phyloP scores from a whole-genome alignment of 2,329 filamentous ascomycete species.

The Ilyonectria sp. region DNA sequence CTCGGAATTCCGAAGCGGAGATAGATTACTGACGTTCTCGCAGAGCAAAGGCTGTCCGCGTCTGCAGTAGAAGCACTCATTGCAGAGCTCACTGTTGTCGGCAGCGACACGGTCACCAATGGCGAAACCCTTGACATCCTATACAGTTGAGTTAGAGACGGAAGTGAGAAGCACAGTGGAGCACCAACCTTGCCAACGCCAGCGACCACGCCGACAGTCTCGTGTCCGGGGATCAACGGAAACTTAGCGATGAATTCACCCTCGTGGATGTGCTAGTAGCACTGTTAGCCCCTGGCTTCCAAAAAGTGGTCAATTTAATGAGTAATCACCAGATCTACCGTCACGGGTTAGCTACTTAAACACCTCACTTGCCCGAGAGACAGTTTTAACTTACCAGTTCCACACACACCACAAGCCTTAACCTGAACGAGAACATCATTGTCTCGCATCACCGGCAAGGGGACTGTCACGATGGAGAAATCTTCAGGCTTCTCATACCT shows the following conservation, averaged over 20 bases:
- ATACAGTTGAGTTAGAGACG: slow-evolving; percentile 15
- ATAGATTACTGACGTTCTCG: slow-evolving; percentile 64
- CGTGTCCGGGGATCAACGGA: slow-evolving; percentile 77
- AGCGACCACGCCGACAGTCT: slow-evolving; percentile 77
- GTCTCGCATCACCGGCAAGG: slow-evolving; percentile 72
- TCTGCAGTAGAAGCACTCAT: slow-evolving; percentile 81
- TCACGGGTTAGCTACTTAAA: slow-evolving; percentile 40
- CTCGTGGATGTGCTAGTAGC: slow-evolving; percentile 71
- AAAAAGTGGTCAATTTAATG: neutral
- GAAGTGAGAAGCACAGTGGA: neutral
- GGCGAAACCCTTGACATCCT: slow-evolving; percentile 72
- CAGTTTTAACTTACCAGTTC: slow-evolving; percentile 62
- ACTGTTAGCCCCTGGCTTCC: slow-evolving; percentile 19
- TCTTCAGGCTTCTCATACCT: slow-evolving; percentile 75
- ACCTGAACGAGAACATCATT: slow-evolving; percentile 77
- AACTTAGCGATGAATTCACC: slow-evolving; percentile 77
- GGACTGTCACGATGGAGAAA: slow-evolving; percentile 73
- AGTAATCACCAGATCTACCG: slow-evolving; percentile 54
- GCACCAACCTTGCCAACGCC: slow-evolving; percentile 62
- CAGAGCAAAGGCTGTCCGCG: slow-evolving; percentile 78
- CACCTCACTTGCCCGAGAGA: slow-evolving; percentile 2
- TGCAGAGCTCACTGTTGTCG: slow-evolving; percentile 77
- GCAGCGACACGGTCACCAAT: slow-evolving; percentile 76
- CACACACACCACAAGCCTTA: slow-evolving; percentile 76
- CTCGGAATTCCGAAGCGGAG: neutral